A percentile compares a stretch with the other conserved stretches of the same genome.
These are phyloP conservation scores for Phallus indusiatus DNA, from an alignment of 768 basidiomycete genomes.

Conservation along the genomic window DNA sequence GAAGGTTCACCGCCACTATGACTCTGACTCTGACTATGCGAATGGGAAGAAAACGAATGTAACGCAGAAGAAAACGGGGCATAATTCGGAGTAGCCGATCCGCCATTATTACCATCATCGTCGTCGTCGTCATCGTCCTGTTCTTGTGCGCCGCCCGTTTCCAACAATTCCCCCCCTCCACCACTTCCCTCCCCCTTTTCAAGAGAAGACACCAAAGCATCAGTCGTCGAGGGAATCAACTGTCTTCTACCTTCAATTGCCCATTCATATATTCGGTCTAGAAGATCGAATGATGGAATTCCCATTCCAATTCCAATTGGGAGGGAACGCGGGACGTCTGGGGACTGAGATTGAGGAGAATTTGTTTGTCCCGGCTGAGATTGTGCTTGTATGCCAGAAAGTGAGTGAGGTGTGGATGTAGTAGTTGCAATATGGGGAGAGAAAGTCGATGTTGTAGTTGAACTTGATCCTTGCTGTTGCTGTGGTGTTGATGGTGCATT, in stretches of 20 bases:
- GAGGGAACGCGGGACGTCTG: background rate
- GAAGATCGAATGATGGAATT: background rate
- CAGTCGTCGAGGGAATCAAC: background rate
- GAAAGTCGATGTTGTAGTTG: background rate
- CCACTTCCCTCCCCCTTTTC: too few species aligned
- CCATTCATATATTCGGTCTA: background rate
- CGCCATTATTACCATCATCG: background rate
- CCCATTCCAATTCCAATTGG: background rate
- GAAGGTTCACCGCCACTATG: background rate
- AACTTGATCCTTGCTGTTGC: background rate
- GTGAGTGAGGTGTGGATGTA: background rate
- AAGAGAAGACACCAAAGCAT: background rate
- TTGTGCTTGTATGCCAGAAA: background rate
- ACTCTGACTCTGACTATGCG: too few species aligned
- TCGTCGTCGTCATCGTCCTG: background rate
- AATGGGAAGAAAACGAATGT: background rate
- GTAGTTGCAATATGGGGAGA: background rate
- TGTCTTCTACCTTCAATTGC: conserved; percentile 3
- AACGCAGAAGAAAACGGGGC: background rate
- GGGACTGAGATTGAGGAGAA: background rate
- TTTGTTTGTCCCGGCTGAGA: too few species aligned
- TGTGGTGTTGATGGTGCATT: background rate
- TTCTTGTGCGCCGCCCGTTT: background rate
- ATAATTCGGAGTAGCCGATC: background rate
- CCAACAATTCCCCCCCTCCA: too few species aligned